These are phyloP conservation scores for Candida gorgasii DNA, from an alignment of 805 yeast species.

Conservation along the genomic window DNA sequence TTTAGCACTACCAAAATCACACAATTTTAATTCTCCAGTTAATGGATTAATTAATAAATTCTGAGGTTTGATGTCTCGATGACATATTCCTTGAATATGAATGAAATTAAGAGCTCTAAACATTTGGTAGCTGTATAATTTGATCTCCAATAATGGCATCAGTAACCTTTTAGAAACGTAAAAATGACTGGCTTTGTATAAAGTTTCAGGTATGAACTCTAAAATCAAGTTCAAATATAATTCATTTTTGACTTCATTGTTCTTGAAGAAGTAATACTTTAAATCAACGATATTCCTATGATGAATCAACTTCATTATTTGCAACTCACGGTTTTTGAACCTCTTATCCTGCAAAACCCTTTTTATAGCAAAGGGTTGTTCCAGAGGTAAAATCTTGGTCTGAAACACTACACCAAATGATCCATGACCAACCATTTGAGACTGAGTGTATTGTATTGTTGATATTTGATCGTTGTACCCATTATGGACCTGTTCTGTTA, in stretches of 20 bases:
- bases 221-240: constrained; percentile 85
- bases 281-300: constrained; percentile 88
- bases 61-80: constrained; percentile 91
- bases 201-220: constrained; percentile 94
- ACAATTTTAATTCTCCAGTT: constrained; percentile 80
- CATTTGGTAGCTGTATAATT: constrained; percentile 78
- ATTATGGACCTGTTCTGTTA: constrained; percentile 67
- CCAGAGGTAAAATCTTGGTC: constrained; percentile 71
- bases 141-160: constrained; percentile 90
- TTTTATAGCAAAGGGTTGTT: constrained; percentile 87
- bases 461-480: constrained; percentile 66
- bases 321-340: constrained; percentile 91
- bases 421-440: constrained; percentile 96
- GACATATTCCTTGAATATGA: constrained; percentile 80
- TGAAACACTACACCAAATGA: constrained; percentile 99
- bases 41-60: constrained; percentile 84
- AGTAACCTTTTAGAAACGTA: constrained; percentile 67
- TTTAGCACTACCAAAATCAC: constrained; percentile 97
- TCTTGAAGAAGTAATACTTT: constrained; percentile 80
- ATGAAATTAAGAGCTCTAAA: constrained; percentile 77
- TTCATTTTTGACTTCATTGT: constrained; percentile 72
- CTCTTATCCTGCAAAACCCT: constrained; percentile 95
- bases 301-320: constrained; percentile 86
- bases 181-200: constrained; percentile 86
- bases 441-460: constrained; percentile 72